Evolutionary conservation across 1,284 basidiomycete species (phyloP).

Genomic region (Volvariella volvacea): DNA sequence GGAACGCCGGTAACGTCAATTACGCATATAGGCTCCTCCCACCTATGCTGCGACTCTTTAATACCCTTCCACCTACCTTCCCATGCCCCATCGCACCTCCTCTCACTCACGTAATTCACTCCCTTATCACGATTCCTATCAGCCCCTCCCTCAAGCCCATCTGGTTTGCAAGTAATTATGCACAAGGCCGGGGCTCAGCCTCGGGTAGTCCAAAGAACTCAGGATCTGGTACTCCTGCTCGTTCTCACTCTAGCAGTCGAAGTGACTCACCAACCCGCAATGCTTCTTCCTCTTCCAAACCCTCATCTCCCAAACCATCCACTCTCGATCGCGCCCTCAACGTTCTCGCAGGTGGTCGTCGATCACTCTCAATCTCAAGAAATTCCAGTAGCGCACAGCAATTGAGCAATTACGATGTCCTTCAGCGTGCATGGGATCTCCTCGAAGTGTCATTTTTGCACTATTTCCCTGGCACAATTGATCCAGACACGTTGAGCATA

Average conservation of each 20-base stretch:
- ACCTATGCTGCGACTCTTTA: constrained; percentile 57
- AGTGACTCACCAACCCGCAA: constrained; percentile 11
- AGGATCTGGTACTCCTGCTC: constrained; percentile 9
- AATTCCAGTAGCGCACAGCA: constrained; percentile 39
- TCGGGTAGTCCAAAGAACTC: constrained; percentile 21
- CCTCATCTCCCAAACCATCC: constrained; percentile 33
- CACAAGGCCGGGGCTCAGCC: constrained; percentile 16
- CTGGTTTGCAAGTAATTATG: constrained; percentile 35
- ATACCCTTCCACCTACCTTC: constrained; percentile 49
- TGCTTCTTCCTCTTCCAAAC: background rate
- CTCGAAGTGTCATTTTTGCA: constrained; percentile 55
- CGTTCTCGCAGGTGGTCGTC: constrained; percentile 47
- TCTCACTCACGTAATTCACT: constrained; percentile 68
- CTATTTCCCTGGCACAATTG: constrained; percentile 61
- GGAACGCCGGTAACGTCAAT: constrained; percentile 3
- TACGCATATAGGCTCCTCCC: constrained; percentile 40
- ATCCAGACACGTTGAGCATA: constrained; percentile 57
- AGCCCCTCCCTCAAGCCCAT: constrained; percentile 41
- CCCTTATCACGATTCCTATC: constrained; percentile 67
- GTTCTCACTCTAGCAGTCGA: constrained; percentile 3
- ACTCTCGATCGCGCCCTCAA: constrained; percentile 61
- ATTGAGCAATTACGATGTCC: constrained; percentile 33
- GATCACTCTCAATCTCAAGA: constrained; percentile 40
- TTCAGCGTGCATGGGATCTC: constrained; percentile 58
- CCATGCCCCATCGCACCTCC: constrained; percentile 59